Evolutionary conservation across 305 asterid genomes (phyloP).

Genomic region (Solanum hybrid): DNA sequence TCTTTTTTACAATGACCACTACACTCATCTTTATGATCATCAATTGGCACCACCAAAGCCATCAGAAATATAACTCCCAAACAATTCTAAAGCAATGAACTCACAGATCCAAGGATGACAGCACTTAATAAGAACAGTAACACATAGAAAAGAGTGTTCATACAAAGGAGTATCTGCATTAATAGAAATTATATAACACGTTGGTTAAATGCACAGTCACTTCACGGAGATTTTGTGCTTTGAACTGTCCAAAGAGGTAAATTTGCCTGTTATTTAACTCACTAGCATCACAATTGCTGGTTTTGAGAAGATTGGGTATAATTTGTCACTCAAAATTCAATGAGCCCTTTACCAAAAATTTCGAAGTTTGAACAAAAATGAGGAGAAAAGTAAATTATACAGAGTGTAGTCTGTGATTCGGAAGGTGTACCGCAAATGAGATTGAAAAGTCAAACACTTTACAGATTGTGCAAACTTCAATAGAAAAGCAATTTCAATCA

Average conservation of each 20-base stretch:
- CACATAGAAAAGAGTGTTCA: not conserved
- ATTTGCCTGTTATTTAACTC: not conserved
- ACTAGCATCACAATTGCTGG: not conserved
- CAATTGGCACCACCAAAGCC: not conserved
- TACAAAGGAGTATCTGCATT: not conserved
- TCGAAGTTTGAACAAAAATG: not conserved
- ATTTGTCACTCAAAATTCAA: not conserved
- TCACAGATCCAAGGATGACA: not conserved
- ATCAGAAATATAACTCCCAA: not conserved
- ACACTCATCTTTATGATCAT: not conserved
- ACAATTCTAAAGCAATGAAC: not conserved
- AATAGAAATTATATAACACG: not conserved
- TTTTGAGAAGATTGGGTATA: not conserved
- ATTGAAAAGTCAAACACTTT: not conserved
- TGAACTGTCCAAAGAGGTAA: not conserved
- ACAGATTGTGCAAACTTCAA: constrained; percentile 1
- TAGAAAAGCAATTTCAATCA: not conserved
- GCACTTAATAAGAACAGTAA: not conserved
- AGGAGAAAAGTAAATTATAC: not conserved
- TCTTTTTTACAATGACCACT: not conserved
- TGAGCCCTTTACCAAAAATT: not conserved
- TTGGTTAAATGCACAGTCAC: not conserved
- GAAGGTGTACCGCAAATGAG: not conserved
- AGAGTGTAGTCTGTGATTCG: not conserved
- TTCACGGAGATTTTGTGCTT: not conserved